Conservation (phyloP, 345 rosid genomes). For the Nasturtium officinale region DNA sequence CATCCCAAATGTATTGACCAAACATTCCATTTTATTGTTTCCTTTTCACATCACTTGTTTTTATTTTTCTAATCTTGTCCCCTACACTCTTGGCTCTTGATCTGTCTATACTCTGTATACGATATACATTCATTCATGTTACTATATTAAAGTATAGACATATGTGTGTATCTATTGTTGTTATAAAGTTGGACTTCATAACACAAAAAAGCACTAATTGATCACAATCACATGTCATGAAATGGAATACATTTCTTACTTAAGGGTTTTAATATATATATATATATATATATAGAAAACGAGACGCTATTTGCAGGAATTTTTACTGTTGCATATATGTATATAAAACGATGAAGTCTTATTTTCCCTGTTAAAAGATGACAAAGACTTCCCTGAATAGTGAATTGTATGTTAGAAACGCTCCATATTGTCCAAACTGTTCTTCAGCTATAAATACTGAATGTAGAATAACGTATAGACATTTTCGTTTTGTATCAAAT, state of each 20-base stretch:
- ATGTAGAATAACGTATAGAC: neutral
- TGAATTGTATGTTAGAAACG: neutral
- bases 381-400: neutral
- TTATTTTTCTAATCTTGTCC: constrained; percentile 35
- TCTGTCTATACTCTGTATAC: constrained; percentile 29
- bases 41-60: constrained; percentile 36
- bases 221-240: neutral
- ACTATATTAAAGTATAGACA: neutral
- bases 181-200: neutral
- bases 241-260: constrained; percentile 9
- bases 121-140: constrained; percentile 21
- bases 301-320: neutral
- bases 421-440: neutral
- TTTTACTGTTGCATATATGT: neutral
- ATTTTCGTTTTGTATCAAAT: neutral
- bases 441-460: neutral
- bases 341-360: neutral
- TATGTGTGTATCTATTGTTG: neutral
- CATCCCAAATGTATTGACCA: constrained; percentile 47
- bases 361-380: neutral
- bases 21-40: constrained; percentile 43
- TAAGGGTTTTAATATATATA: neutral
- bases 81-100: constrained; percentile 41
- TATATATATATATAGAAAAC: neutral
- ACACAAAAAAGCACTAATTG: neutral